A percentile compares a stretch with the other conserved stretches of the same genome.
These are phyloP conservation scores for Tolypocladium capitatum DNA, from an alignment of 2,329 filamentous ascomycete genomes.

Conservation along the genomic window DNA sequence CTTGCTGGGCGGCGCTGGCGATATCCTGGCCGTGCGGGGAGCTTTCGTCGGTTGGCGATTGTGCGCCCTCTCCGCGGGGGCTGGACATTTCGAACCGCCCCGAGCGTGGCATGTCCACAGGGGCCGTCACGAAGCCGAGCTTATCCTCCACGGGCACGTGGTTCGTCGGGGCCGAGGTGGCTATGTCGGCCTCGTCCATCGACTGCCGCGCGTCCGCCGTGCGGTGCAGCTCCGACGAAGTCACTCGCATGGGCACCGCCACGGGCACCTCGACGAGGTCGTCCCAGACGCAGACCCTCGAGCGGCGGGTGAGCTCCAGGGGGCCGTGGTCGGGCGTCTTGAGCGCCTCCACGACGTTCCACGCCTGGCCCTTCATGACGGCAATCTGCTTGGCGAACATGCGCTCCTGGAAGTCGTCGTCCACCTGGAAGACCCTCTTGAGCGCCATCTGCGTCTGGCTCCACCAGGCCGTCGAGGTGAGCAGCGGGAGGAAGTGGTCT, in stretches of 20 bases:
- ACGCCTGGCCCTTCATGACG: conserved; percentile 98
- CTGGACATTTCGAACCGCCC: conserved; percentile 58
- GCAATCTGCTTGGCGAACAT: conserved; percentile 99
- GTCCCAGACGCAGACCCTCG: conserved; percentile 94
- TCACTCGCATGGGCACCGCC: conserved; percentile 75
- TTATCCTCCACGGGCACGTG: conserved; percentile 46
- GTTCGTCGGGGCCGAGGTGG: conserved; percentile 20
- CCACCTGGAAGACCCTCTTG: conserved; percentile 76
- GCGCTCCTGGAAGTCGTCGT: conserved; percentile 91
- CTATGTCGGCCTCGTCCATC: conserved; percentile 81
- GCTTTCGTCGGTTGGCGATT: conserved; percentile 22
- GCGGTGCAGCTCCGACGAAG: conserved; percentile 72
- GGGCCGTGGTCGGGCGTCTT: conserved; percentile 89
- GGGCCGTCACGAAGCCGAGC: conserved; percentile 49
- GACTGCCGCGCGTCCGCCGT: conserved; percentile 36
- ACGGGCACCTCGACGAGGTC: conserved; percentile 93
- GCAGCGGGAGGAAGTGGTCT: conserved; percentile 86
- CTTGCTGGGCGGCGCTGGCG: conserved; percentile 3
- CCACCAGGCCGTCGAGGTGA: conserved; percentile 96
- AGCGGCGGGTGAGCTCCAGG: conserved; percentile 77
- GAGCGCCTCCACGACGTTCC: conserved; percentile 96
- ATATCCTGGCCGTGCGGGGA: conserved; percentile 10
- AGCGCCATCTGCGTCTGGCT: conserved; percentile 80
- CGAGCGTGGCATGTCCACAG: conserved; percentile 56
- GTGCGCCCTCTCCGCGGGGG: conserved; percentile 26